These are phyloP conservation scores for Aspergillus niger DNA, from an alignment of 2,329 filamentous ascomycete species.

Conservation along the genomic window DNA sequence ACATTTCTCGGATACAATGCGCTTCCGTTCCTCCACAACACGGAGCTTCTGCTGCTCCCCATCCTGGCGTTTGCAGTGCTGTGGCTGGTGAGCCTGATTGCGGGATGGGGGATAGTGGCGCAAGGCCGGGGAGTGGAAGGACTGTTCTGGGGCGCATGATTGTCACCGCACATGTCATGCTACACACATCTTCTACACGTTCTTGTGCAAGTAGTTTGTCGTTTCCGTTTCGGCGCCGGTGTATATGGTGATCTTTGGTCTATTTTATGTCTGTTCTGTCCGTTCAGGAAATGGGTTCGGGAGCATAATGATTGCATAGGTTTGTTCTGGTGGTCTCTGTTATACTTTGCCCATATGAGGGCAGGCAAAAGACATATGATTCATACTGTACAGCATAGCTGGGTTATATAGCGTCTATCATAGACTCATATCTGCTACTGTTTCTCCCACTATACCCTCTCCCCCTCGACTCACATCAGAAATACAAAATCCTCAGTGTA, in stretches of 20 bases:
- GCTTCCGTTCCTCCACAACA: constrained; percentile 67
- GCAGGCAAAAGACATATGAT: background rate
- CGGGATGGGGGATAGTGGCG: constrained; percentile 49
- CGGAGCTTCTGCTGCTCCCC: constrained; percentile 64
- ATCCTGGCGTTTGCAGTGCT: constrained; percentile 61
- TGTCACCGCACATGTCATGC: too few species aligned
- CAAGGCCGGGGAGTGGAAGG: constrained; percentile 46
- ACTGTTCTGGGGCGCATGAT: constrained; percentile 48
- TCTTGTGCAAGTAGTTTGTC: background rate
- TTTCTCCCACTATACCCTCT: too few species aligned
- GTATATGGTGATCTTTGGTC: constrained; percentile 25
- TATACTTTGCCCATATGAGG: background rate
- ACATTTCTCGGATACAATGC: constrained; percentile 71
- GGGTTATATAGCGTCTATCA: background rate
- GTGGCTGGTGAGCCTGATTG: constrained; percentile 57
- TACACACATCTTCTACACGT: background rate
- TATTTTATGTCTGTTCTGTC: constrained; percentile 1
- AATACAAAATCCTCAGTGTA: too few species aligned
- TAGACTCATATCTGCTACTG: background rate
- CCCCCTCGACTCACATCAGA: too few species aligned
- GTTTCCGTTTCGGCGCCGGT: constrained; percentile 26
- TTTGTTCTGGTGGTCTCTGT: background rate
- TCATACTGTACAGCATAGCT: constrained; percentile 2
- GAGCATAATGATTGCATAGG: constrained; percentile 5
- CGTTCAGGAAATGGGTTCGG: background rate